These are phyloP conservation scores for Solanum medicagineum DNA, from an alignment of 257 asterid genomes.

Conservation along the genomic window DNA sequence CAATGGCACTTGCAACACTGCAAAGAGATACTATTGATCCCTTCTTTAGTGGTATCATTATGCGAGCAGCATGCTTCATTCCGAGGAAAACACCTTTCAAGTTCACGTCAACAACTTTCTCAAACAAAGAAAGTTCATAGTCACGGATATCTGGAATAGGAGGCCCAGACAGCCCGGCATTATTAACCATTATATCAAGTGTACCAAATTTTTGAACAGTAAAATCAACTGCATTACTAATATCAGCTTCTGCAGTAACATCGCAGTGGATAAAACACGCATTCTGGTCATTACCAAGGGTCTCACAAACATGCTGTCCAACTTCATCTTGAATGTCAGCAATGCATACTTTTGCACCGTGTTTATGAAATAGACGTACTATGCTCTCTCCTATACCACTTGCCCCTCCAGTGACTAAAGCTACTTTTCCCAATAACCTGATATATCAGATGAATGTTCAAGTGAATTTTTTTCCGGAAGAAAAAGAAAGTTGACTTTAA, in stretches of 20 bases:
- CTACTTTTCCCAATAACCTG: conserved; percentile 77
- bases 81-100: conserved; percentile 77
- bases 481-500: background rate
- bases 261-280: conserved; percentile 48
- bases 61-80: conserved; percentile 86
- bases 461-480: background rate
- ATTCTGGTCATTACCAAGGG: conserved; percentile 18
- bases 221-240: conserved; percentile 59
- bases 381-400: conserved; percentile 86
- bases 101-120: conserved; percentile 48
- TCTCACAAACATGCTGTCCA: conserved; percentile 32
- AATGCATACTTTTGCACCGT: conserved; percentile 77
- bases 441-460: background rate
- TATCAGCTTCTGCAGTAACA: conserved; percentile 59
- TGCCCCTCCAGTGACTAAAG: conserved; percentile 91
- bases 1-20: conserved; percentile 48
- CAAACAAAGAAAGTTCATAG: conserved; percentile 48
- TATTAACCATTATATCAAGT: conserved; percentile 80
- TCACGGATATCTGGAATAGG: conserved; percentile 73
- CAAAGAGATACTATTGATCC: conserved; percentile 67
- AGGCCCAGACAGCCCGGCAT: conserved; percentile 70
- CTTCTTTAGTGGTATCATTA: conserved; percentile 68
- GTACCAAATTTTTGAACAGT: conserved; percentile 54
- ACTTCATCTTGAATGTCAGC: conserved; percentile 59
- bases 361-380: conserved; percentile 53